Conservation (phyloP, 306 rosid genomes). For the Notholithocarpus densiflorus region DNA sequence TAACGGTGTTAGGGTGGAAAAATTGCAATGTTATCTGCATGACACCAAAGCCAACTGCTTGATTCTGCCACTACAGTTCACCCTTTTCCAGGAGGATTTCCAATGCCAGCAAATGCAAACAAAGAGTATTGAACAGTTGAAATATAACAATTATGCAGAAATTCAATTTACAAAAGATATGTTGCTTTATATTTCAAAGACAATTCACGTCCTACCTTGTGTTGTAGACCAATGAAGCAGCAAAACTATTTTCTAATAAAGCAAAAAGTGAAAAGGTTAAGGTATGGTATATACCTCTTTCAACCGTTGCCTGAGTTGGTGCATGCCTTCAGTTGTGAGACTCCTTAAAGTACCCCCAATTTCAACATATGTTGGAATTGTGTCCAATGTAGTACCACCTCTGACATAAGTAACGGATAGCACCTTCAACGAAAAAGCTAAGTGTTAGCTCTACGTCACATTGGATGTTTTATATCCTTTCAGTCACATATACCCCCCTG, state of each 20-base stretch:
- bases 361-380: slow-evolving; percentile 49
- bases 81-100: not conserved
- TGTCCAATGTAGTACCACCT: slow-evolving; percentile 52
- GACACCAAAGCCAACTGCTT: not conserved
- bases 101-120: not conserved
- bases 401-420: slow-evolving; percentile 54
- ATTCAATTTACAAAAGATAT: not conserved
- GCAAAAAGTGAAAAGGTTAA: slow-evolving; percentile 7
- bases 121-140: not conserved
- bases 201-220: not conserved
- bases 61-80: not conserved
- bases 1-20: not conserved
- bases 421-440: slow-evolving; percentile 38
- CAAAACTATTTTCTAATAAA: not conserved
- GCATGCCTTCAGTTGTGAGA: slow-evolving; percentile 61
- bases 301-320: slow-evolving; percentile 46
- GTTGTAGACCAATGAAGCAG: not conserved
- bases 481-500: not conserved
- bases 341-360: slow-evolving; percentile 73
- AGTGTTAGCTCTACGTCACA: slow-evolving; percentile 2
- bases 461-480: slow-evolving; percentile 1
- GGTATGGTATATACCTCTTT: slow-evolving; percentile 44
- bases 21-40: not conserved
- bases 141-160: not conserved
- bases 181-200: not conserved